Base-by-base conservation (phyloP, 805 yeast species). In the Candida patagonica region DNA sequence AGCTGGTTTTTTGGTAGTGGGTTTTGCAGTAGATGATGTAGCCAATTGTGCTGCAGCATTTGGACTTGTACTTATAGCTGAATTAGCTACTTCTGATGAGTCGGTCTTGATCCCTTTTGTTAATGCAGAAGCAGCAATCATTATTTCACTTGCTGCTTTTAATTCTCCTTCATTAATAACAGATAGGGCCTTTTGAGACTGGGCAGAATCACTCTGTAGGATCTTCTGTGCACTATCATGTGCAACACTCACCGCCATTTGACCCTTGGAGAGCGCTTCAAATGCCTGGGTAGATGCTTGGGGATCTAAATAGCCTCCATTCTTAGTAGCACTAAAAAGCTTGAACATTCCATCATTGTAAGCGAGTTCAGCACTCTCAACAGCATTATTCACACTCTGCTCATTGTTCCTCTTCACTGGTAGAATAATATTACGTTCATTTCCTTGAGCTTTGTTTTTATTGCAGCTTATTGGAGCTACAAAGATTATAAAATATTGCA, bases 301-400 rank as follows among this genome's bases (percentile, higher is more conserved):
- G 5, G 42, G 35, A 6, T 16, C 21, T 30, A 40, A 29, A 26
- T 20, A 30, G 4, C 38, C 42, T 5, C 42, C 42, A 6, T 12
- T 13, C 26, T 20, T 19, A 4, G 25, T 19, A 15, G 42, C 42
- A 24, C 19, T 17, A 15, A 26, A 16, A 6, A 40, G 17, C 24
- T 25, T 17, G 12, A 32, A 17, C n/a, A 40, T 37, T 16, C 37
- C 42, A 17, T 26, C 42, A 7, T 34, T 22, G 27, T 40, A 40
- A 3, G 12, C 32, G 5, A 16, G 12, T 30, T 40, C 26, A 8
- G 42, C 42, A 20, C 24, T 23, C 4, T 13, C 5, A 10, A 13
- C 6, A 7, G 13, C 7, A 7, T 8, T n/a, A 8, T 29, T 8
- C 7, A n/a, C 31, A 8, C 15, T 17, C 7, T 29, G 17, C 8